Conservation (phyloP, 2,329 filamentous ascomycete species). For the Penicillium frequentans region DNA sequence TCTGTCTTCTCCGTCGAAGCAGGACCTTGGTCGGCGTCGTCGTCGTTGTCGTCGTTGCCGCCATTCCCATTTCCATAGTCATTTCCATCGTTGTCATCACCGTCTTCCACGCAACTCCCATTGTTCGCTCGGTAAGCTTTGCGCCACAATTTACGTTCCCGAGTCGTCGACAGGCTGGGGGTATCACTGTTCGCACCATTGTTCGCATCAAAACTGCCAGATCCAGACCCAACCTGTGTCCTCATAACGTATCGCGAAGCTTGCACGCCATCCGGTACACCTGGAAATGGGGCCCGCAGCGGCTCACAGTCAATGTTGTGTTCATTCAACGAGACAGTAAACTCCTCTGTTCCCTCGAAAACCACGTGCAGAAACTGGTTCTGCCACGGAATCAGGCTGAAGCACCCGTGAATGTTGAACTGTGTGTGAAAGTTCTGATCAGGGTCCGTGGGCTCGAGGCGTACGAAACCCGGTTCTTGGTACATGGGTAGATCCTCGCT, state of each 20-base stretch:
- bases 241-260: conserved; percentile 56
- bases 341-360: conserved; percentile 62
- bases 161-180: not conserved
- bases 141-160: not conserved
- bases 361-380: conserved; percentile 64
- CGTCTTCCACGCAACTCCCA: not conserved
- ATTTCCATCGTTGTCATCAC: not conserved
- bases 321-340: conserved; percentile 65
- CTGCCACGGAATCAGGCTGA: conserved; percentile 56
- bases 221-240: not conserved
- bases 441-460: conserved; percentile 59
- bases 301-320: conserved; percentile 63
- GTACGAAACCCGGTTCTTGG: conserved; percentile 54
- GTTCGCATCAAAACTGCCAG: not conserved
- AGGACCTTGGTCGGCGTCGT: not conserved
- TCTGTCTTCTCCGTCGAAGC: conserved; percentile 43
- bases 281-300: conserved; percentile 59
- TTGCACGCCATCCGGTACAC: conserved; percentile 68
- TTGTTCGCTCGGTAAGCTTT: not conserved
- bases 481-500: conserved; percentile 59
- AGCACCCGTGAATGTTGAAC: conserved; percentile 53
- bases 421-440: conserved; percentile 64
- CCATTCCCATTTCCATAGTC: not conserved
- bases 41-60: not conserved
- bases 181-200: not conserved